phyloP scores from a whole-genome alignment of 371 early-diverging fungal species.

The Rhizopus delemar region DNA sequence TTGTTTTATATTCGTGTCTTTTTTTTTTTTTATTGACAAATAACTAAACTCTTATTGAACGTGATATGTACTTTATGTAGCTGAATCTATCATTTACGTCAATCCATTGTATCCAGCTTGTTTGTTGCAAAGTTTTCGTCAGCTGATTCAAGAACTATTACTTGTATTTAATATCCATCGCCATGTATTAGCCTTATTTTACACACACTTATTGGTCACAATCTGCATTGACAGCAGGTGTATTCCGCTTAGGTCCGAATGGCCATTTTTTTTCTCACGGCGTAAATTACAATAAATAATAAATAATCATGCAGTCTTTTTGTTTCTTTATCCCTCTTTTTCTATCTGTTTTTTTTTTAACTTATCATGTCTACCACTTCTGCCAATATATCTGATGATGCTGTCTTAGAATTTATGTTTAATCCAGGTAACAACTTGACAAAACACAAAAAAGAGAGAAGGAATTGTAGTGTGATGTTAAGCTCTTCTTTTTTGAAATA shows the following conservation, averaged over 20 bases:
- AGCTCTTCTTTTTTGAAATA: neutral
- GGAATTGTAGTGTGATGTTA: neutral
- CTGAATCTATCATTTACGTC: no score
- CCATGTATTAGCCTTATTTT: no score
- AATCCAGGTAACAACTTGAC: constrained; percentile 44
- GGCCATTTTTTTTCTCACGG: constrained; percentile 23
- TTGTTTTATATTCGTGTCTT: no score
- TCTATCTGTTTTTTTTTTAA: neutral
- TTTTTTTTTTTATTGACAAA: no score
- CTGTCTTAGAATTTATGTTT: constrained; percentile 49
- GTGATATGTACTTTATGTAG: no score
- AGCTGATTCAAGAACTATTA: no score
- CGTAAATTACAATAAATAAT: constrained; percentile 1
- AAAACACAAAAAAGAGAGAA: neutral
- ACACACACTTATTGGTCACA: no score
- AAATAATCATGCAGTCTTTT: constrained; percentile 1
- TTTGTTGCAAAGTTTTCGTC: no score
- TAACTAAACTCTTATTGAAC: no score
- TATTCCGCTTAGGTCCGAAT: constrained; percentile 23
- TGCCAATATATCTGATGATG: constrained; percentile 37
- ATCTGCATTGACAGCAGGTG: no score
- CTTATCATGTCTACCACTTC: constrained; percentile 6
- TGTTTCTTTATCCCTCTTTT: constrained; percentile 7
- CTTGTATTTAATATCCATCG: no score
- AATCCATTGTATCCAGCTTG: no score